Evolutionary conservation across 371 early-diverging fungal genomes (phyloP).

Genomic region (Apophysomyces sp.): DNA sequence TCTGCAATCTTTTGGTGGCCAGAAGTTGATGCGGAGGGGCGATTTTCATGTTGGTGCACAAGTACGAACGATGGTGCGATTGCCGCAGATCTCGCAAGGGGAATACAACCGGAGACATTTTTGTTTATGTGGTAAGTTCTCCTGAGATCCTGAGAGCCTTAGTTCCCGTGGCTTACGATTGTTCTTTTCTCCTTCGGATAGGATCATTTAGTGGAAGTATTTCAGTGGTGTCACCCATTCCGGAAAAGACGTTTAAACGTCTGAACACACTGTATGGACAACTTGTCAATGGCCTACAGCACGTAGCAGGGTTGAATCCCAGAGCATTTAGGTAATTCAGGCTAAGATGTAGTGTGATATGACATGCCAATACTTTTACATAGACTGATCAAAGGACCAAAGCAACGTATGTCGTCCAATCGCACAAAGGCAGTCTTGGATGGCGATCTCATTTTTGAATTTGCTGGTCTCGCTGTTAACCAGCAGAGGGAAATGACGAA

Average conservation of each 20-base stretch:
- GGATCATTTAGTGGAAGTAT: conserved; percentile 76
- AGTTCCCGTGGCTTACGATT: neutral
- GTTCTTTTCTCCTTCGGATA: conserved; percentile 2
- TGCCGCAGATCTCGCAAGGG: conserved; percentile 46
- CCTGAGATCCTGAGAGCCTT: neutral
- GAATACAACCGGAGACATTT: conserved; percentile 43
- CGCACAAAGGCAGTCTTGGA: conserved; percentile 79
- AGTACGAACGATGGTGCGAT: conserved; percentile 63
- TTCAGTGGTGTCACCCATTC: conserved; percentile 72
- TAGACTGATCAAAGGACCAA: conserved; percentile 51
- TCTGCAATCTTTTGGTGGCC: conserved; percentile 86
- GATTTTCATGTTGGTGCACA: conserved; percentile 85
- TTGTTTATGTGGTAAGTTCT: conserved; percentile 51
- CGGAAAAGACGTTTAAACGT: conserved; percentile 91
- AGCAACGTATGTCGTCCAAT: conserved; percentile 63
- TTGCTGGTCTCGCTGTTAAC: conserved; percentile 63
- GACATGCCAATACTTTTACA: neutral
- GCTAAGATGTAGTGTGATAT: conserved; percentile 1
- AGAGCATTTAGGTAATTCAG: conserved; percentile 69
- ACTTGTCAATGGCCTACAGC: conserved; percentile 78
- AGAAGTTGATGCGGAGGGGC: conserved; percentile 86
- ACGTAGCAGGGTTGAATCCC: conserved; percentile 92
- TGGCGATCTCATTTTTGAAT: conserved; percentile 81
- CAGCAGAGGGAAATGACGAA: conserved; percentile 85
- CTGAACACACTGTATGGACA: conserved; percentile 73